Conservation (phyloP, 306 rosid species). For the Dalbergia cochinchinensis region DNA sequence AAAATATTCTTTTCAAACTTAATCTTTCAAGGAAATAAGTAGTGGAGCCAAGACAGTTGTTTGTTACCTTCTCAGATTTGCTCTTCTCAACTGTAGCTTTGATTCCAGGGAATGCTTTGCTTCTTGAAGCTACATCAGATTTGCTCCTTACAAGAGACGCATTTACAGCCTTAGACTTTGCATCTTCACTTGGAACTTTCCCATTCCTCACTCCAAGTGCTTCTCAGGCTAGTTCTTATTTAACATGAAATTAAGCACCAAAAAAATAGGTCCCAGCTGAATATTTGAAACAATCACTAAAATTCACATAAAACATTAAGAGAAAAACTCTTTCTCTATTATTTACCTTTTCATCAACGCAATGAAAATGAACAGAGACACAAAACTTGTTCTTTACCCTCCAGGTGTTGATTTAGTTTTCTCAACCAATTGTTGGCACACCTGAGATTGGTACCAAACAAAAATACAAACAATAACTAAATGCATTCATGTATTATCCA, state of each 20-base stretch:
- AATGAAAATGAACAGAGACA: constrained; percentile 84
- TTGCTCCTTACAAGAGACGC: constrained; percentile 68
- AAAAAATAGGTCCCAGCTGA: no score
- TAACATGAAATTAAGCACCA: no score
- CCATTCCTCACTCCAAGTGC: constrained; percentile 54
- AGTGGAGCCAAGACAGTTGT: no score
- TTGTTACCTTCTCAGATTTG: constrained; percentile 71
- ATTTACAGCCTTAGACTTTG: constrained; percentile 65
- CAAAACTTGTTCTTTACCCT: constrained; percentile 91
- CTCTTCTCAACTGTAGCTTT: constrained; percentile 60
- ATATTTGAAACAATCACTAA: no score
- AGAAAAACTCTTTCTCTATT: no score
- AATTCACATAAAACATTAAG: no score
- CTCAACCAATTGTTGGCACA: constrained; percentile 64
- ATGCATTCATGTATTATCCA: no score
- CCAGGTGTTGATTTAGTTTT: constrained; percentile 80
- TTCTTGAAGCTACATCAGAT: constrained; percentile 64
- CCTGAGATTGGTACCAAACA: constrained; percentile 51
- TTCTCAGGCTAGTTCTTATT: background rate
- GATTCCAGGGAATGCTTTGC: constrained; percentile 66
- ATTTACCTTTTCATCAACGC: constrained; percentile 91
- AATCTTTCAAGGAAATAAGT: no score
- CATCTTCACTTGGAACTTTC: constrained; percentile 66
- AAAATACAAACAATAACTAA: background rate
- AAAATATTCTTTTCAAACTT: no score